Evolutionary conservation across 768 basidiomycete species (phyloP).

Genomic region (Cubamyces sp.): DNA sequence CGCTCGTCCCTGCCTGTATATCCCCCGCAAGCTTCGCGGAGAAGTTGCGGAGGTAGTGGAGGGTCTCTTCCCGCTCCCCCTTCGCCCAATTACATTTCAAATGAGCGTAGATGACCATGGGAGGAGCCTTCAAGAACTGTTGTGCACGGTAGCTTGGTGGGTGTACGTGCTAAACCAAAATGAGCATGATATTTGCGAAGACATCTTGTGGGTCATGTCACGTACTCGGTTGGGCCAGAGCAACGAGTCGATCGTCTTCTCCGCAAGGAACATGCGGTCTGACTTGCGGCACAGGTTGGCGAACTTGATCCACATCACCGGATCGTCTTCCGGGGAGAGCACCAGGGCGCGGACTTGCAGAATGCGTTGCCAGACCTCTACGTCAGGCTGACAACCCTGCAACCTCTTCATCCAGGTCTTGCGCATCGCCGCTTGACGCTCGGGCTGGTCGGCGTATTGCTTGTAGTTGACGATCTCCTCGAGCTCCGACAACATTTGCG

Average conservation of each 20-base stretch:
- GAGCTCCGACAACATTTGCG: conserved; percentile 97
- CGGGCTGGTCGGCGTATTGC: conserved; percentile 90
- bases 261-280: conserved; percentile 91
- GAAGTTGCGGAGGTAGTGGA: conserved; percentile 84
- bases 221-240: conserved; percentile 73
- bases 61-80: conserved; percentile 74
- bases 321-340: conserved; percentile 90
- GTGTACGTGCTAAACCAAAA: conserved; percentile 36
- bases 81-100: conserved; percentile 96
- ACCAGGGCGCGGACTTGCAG: conserved; percentile 95
- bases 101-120: conserved; percentile 95
- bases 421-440: conserved; percentile 86
- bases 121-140: conserved; percentile 75
- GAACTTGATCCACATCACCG: conserved; percentile 98
- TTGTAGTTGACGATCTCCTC: conserved; percentile 98
- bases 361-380: conserved; percentile 98
- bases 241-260: conserved; percentile 94
- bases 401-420: conserved; percentile 99
- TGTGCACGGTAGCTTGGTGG: conserved; percentile 52
- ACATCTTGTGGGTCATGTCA: neutral
- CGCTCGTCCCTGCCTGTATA: conserved; percentile 49
- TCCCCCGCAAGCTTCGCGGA: conserved; percentile 76
- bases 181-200: neutral
- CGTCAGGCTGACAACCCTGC: conserved; percentile 96
- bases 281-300: conserved; percentile 96